Evolutionary conservation across 495 filamentous ascomycete species (phyloP).

Genomic region (Penicillium canescens): DNA sequence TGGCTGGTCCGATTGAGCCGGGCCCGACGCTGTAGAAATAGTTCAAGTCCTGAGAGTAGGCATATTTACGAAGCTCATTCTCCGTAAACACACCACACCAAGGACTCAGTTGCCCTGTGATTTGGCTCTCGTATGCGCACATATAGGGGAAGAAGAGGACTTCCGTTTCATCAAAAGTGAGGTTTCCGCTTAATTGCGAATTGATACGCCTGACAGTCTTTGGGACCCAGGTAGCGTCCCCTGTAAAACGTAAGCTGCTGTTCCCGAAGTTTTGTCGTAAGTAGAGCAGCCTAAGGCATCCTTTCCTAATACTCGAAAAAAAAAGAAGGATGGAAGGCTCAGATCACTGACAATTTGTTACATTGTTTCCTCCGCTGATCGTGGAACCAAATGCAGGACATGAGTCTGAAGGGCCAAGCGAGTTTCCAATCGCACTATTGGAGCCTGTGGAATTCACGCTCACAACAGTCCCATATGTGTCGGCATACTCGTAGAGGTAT

Average conservation of each 20-base stretch:
- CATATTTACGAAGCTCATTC: conserved; percentile 53
- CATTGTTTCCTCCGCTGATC: conserved; percentile 40
- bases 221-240: conserved; percentile 52
- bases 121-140: conserved; percentile 62
- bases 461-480: conserved; percentile 48
- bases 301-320: background rate
- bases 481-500: conserved; percentile 50
- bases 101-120: conserved; percentile 51
- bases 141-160: conserved; percentile 57
- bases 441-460: conserved; percentile 49
- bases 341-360: conserved; percentile 28
- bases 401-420: conserved; percentile 54
- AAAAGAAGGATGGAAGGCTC: background rate
- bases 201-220: conserved; percentile 51
- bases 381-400: conserved; percentile 51
- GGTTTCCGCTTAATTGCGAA: conserved; percentile 43
- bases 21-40: conserved; percentile 60
- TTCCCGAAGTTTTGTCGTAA: too few relatives aligned
- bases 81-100: conserved; percentile 56
- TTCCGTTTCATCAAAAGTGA: conserved; percentile 50
- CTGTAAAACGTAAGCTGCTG: conserved; percentile 7
- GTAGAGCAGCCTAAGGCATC: too few relatives aligned
- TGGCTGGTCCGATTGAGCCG: conserved; percentile 45
- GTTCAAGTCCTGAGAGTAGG: conserved; percentile 59
- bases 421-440: conserved; percentile 47